Base-by-base conservation (phyloP, 1,284 basidiomycete species). In the Cronartium ribicola region DNA sequence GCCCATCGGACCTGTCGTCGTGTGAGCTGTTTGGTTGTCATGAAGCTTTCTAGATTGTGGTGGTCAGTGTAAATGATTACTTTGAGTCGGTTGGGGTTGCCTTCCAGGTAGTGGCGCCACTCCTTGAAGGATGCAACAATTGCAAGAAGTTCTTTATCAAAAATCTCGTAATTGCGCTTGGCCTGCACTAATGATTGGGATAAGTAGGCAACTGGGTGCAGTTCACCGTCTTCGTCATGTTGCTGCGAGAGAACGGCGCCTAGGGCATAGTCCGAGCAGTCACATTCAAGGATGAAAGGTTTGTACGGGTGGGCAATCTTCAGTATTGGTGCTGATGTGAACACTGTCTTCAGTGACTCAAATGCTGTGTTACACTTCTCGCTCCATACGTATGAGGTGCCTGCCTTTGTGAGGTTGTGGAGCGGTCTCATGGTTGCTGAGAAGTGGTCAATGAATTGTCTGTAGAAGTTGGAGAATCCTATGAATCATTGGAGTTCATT, bases 91-190 rank as follows among this genome's bases (percentile, higher is more conserved):
- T 61, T 29, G 4, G 59, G 59, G 20, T 61, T 61, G 4, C 59
- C 59, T 14, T 61, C 59, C 4, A 61, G 59, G 3, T 61, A 61
- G 10, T 61, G 59, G 13, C 14, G 59, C 20, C 59, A 59, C 20
- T 61, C 59, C 40, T 61, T 61, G 59, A 37, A 57, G 3, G 39
- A 14, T 0, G 36, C 51, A 2, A 68, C 55, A 20, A 68, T 57
- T 3, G 48, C 67, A 17, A 68, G 40, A 0, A 68, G 39, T 36
- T 68, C 55, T n/a, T 68, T 68, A 55, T 68, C 55, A 29, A 41
- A 41, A 5, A 68, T 68, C 10, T 60, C 11, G 29, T 67, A 67
- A 22, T 68, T 61, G 3, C 8, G 5, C 17, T 68, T 22, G 2
- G 39, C 17, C n/a, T 22, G 17, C 2, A 68, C 10, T 4, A 68